Conservation (phyloP, 129 eudicot species). For the Rutidosis leptorrhynchoides region DNA sequence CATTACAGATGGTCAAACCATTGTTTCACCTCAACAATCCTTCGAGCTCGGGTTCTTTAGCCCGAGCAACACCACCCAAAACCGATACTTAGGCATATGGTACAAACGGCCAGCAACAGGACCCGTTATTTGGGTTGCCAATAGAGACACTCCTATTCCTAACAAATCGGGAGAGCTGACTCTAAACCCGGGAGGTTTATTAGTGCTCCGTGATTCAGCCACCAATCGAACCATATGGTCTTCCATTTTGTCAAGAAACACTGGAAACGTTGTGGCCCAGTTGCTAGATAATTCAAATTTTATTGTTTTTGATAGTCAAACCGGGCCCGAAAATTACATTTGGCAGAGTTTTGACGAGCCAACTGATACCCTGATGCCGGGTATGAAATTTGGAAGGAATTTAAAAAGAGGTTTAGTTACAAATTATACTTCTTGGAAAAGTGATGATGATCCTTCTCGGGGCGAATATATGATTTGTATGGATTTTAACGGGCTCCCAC, state of each 20-base stretch:
- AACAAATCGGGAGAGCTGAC: too few species aligned
- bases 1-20: background rate
- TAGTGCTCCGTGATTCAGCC: slow-evolving; percentile 17
- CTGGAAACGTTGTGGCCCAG: background rate
- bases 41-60: slow-evolving; percentile 36
- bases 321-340: slow-evolving; percentile 1
- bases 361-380: background rate
- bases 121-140: slow-evolving; percentile 13
- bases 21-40: slow-evolving; percentile 24
- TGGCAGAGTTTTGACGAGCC: slow-evolving; percentile 1
- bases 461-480: background rate
- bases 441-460: slow-evolving; percentile 27
- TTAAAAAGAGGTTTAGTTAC: background rate
- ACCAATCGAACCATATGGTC: slow-evolving; percentile 30
- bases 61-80: background rate
- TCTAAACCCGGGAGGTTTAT: background rate
- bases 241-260: slow-evolving; percentile 12
- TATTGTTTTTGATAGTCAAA: background rate
- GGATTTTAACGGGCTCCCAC: slow-evolving; percentile 2
- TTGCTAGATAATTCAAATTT: slow-evolving; percentile 25
- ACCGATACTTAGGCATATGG: slow-evolving; percentile 29
- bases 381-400: background rate
- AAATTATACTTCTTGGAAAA: slow-evolving; percentile 29
- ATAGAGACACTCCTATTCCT: slow-evolving; percentile 22
- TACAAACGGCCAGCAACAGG: slow-evolving; percentile 11